These are phyloP conservation scores for Fusarium camptoceras DNA, from an alignment of 2,329 filamentous ascomycete genomes.

Conservation along the genomic window DNA sequence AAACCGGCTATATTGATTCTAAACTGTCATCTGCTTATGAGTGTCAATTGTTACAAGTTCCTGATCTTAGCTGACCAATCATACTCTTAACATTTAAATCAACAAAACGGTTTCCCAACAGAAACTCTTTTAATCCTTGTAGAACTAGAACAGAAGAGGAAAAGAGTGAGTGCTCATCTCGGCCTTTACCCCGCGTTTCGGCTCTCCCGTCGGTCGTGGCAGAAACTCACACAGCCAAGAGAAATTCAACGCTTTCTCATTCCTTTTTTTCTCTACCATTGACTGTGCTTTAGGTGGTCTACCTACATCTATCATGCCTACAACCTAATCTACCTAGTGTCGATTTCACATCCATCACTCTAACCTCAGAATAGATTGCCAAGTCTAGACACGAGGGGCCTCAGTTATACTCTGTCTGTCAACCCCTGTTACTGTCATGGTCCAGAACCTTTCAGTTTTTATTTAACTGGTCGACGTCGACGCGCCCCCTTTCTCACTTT, in stretches of 20 bases:
- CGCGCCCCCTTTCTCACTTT: slow-evolving; percentile 3
- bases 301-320: background rate
- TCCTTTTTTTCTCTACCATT: slow-evolving; percentile 2
- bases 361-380: background rate
- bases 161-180: slow-evolving; percentile 32
- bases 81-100: background rate
- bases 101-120: slow-evolving; percentile 18
- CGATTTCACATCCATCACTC: background rate
- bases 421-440: background rate
- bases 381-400: slow-evolving; percentile 8
- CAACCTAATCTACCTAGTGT: slow-evolving; percentile 8
- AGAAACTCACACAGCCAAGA: slow-evolving; percentile 17
- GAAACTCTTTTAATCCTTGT: slow-evolving; percentile 1
- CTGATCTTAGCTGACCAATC: slow-evolving; percentile 19
- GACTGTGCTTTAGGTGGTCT: background rate
- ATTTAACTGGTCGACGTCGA: slow-evolving; percentile 41
- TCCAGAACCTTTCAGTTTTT: slow-evolving; percentile 3
- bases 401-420: background rate
- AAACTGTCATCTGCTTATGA: background rate
- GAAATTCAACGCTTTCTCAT: slow-evolving; percentile 22
- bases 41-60: background rate
- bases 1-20: background rate
- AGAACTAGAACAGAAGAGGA: slow-evolving; percentile 22
- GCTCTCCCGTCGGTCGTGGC: background rate
- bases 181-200: slow-evolving; percentile 35